A percentile compares a stretch with the other conserved stretches of the same genome.
These are phyloP conservation scores for Hypsizygus marmoreus DNA, from an alignment of 768 basidiomycete species.

Conservation along the genomic window DNA sequence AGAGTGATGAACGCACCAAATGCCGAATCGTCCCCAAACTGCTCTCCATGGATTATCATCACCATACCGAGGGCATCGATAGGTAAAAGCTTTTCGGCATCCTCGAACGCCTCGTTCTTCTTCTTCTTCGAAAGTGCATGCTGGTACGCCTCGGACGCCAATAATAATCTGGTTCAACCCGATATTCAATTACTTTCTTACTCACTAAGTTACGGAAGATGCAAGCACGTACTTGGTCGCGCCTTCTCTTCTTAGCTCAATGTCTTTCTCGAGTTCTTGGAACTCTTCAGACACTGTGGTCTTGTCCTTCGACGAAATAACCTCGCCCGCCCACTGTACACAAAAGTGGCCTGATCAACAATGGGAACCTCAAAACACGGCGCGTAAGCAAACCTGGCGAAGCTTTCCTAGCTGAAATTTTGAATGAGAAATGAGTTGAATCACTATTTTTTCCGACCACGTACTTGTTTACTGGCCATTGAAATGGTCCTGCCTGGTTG, in stretches of 20 bases:
- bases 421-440: neutral
- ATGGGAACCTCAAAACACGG: slow-evolving; percentile 9
- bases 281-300: slow-evolving; percentile 78
- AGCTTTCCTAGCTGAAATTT: slow-evolving; percentile 68
- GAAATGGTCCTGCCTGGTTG: slow-evolving; percentile 1
- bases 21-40: slow-evolving; percentile 74
- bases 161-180: too few relatives aligned
- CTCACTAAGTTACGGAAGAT: too few relatives aligned
- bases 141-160: slow-evolving; percentile 73
- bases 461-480: slow-evolving; percentile 72
- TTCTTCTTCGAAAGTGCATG: slow-evolving; percentile 76
- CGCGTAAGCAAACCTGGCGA: slow-evolving; percentile 71
- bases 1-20: slow-evolving; percentile 48
- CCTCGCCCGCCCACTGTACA: slow-evolving; percentile 84
- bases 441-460: slow-evolving; percentile 12
- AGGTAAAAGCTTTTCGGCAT: slow-evolving; percentile 70
- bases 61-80: slow-evolving; percentile 82
- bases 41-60: slow-evolving; percentile 85
- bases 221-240: slow-evolving; percentile 59
- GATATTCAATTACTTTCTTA: too few relatives aligned
- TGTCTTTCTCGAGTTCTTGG: slow-evolving; percentile 77
- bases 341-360: slow-evolving; percentile 34
- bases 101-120: slow-evolving; percentile 59
- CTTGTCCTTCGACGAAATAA: slow-evolving; percentile 84
- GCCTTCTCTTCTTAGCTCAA: slow-evolving; percentile 78